Evolutionary conservation across 768 basidiomycete genomes (phyloP).

Genomic region (Trametopsis cervina): DNA sequence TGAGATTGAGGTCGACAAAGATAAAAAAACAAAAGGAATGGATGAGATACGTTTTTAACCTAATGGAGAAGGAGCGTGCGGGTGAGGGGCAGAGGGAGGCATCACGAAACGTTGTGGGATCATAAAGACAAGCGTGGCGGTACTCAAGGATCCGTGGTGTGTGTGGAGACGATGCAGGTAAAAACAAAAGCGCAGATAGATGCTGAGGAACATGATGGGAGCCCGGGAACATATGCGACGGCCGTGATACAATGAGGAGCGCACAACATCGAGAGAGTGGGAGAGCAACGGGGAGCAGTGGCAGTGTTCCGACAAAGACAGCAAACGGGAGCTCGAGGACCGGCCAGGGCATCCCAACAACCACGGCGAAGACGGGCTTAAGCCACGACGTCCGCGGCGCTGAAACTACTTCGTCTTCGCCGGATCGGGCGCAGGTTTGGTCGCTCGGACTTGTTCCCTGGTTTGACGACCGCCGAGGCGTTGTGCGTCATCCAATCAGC

Average conservation of each 20-base stretch:
- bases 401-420: slow-evolving; percentile 81
- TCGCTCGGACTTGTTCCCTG: slow-evolving; percentile 64
- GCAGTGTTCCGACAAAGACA: background rate
- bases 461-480: slow-evolving; percentile 60
- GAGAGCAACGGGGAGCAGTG: background rate
- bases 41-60: no score
- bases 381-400: slow-evolving; percentile 78
- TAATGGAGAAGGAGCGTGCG: no score
- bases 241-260: background rate
- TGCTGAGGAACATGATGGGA: background rate
- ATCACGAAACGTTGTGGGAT: no score
- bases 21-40: no score
- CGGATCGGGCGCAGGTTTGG: slow-evolving; percentile 70
- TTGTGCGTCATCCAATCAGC: slow-evolving; percentile 68
- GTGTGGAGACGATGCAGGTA: background rate
- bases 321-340: background rate
- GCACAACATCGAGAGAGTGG: background rate
- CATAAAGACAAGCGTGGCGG: no score
- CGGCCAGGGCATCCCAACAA: background rate
- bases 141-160: no score
- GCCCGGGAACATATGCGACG: background rate
- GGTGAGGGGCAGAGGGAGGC: no score
- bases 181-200: background rate
- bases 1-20: no score
- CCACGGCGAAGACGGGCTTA: slow-evolving; percentile 24